Percentiles rank a stretch among this genome's conserved stretches.
Conservation (phyloP, 768 basidiomycete genomes). For the Boletellus sp. region DNA sequence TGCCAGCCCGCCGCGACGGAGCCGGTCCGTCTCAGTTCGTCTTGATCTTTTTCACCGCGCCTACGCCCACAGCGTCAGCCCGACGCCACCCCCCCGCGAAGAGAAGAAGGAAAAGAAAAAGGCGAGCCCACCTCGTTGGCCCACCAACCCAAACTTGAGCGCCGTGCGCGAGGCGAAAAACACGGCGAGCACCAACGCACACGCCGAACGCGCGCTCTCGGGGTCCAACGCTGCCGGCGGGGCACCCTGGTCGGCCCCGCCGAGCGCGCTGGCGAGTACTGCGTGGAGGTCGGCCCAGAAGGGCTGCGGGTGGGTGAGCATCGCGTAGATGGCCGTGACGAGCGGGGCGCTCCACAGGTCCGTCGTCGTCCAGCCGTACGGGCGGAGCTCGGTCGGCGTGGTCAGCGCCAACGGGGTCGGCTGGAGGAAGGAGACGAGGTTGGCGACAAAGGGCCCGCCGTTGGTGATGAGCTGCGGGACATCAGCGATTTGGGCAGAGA, state of each 20-base stretch:
- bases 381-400: conserved; percentile 75
- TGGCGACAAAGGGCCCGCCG: conserved; percentile 76
- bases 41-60: conserved; percentile 26
- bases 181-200: conserved; percentile 58
- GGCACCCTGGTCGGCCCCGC: conserved; percentile 22
- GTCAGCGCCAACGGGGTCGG: conserved; percentile 64
- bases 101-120: not conserved
- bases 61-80: conserved; percentile 2
- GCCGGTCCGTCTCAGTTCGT: conserved; percentile 12
- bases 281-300: conserved; percentile 67
- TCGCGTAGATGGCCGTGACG: conserved; percentile 73
- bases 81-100: too few species aligned
- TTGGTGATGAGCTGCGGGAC: conserved; percentile 60
- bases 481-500: not conserved
- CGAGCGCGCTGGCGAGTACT: conserved; percentile 45
- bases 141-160: conserved; percentile 51
- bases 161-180: conserved; percentile 63
- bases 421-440: conserved; percentile 70
- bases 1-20: too few species aligned
- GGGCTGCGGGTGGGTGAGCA: conserved; percentile 83
- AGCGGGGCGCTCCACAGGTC: conserved; percentile 86
- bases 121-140: conserved; percentile 14
- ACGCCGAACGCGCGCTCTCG: conserved; percentile 66
- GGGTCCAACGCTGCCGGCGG: conserved; percentile 51
- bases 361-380: conserved; percentile 81